A percentile compares a stretch with the other conserved stretches of the same genome.
Evolutionary conservation across 345 rosid species (phyloP).

Genomic region (Euphorbia lathyris): DNA sequence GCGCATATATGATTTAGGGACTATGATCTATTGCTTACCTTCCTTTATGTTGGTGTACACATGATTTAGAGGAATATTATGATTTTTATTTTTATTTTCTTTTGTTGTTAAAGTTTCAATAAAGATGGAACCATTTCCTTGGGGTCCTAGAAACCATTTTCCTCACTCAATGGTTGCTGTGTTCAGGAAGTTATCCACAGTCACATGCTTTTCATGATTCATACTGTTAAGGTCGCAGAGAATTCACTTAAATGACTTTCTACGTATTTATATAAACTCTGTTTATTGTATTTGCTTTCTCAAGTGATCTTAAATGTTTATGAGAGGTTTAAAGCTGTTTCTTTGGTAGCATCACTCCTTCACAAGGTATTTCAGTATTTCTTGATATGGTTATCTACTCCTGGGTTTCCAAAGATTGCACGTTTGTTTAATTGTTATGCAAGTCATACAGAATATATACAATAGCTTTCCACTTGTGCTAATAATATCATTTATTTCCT

Average conservation of each 20-base stretch:
- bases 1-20: not conserved
- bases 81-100: not conserved
- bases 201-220: not conserved
- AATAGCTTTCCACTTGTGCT: not conserved
- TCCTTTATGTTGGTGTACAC: not conserved
- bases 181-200: not conserved
- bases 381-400: not conserved
- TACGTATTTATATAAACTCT: not conserved
- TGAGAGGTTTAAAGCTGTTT: not conserved
- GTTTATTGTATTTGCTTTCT: not conserved
- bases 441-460: not conserved
- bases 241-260: not conserved
- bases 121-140: not conserved
- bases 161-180: not conserved
- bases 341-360: not conserved
- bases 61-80: not conserved
- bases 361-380: not conserved
- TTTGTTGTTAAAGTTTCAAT: not conserved
- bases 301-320: not conserved
- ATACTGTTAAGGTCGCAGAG: not conserved
- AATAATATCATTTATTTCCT: not conserved
- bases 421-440: not conserved
- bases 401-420: not conserved
- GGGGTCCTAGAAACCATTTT: not conserved
- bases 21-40: not conserved